Base-by-base conservation (phyloP, 441 rosid species). In the Macaranga tanarius region DNA sequence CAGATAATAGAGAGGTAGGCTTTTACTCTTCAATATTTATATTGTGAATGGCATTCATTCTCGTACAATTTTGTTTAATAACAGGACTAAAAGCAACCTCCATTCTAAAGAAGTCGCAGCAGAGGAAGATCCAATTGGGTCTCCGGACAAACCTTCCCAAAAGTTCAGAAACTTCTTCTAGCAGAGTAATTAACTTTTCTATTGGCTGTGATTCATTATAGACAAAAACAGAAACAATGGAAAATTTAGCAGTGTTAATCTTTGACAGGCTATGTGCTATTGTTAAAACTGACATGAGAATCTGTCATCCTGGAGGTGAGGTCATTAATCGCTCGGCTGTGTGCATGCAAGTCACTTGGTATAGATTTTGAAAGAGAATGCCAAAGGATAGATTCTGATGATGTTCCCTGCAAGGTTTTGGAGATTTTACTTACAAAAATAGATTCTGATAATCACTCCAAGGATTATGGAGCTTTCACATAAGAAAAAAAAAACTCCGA, bases 121-220 rank as follows among this genome's bases (percentile, higher is more conserved):
- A 9, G 10, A 51, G 40, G 11, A 50, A 42, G 25, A 62, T 72
- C 63, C 56, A 26, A 23, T 58, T 52, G 69, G 56, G 31, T 7
- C 0, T n/a, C 25, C 34, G 38, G 47, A 5, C 31, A 7, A 54
- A 16, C 47, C 34, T 23, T 25, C 50, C 47, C 20, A 10, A 9
- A 72, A 52, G 56, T 65, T 64, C 26, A 9, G 69, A 54, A 62
- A 25, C 22, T 38, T 38, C 62, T 62, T 62, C 40, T 45, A 11
- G 12, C 25, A 12, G 28, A 13, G 56, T 54, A 52, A 38, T 55
- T 28, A 15, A 56, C 20, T 9, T 64, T 13, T 42, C 22, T 45
- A 5, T 19, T 10, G 19, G 20, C 54, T 55, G 54, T 64, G 7
- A 3, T 55, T 26, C 23, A 17, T 13, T 20, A 13, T 48, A 31